Base-by-base conservation (phyloP, 371 early-diverging fungal genomes). In the Apophysomyces elegans region DNA sequence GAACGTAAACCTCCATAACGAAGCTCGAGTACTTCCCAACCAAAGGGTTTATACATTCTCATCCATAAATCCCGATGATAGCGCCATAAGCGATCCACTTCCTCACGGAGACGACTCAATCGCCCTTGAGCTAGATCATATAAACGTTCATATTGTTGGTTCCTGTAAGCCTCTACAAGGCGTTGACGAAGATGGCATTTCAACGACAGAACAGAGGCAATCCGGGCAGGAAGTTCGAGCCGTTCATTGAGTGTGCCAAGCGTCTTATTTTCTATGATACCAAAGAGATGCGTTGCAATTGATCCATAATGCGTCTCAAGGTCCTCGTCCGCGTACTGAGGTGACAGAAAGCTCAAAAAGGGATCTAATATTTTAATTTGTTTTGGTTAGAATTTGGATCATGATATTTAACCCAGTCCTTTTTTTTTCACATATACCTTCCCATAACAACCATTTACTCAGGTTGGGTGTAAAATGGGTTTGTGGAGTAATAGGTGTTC, bases 361-460 rank as follows among this genome's bases (percentile, higher is more conserved):
- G 94, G 94, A 72, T 95, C 95, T 88, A 73, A 6, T 58, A 50
- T 44, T 35, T 9, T 21, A 62, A 50, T 47, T 41, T 21, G n/a
- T 36, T 32, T 37, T 3, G 32, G 32, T 26, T 26, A 26, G 32
- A 26, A 26, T 1, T 1, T 26, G 3, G 3, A 26, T 1, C 32
- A 26, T 26, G 32, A 26, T 26, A 26, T 26, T 2, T 26, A 26
- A 26, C 2, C 3, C 5, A 2, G 9, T 50, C 37, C 26, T 56
- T 56, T 21, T 58, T 58, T 6, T 18, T 12, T 13, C 16, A 13
- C 6, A 13, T 45, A 45, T 81, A 88, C 87, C 88, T 83, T 93
- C 93, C 95, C 95, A 95, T 35, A 95, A 75, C 8, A 94, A 67
- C 86, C 91, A 94, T 74, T 95, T 95, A 70, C 93, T 90, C 58